These are phyloP conservation scores for Pichia sporocuriosa DNA, from an alignment of 805 yeast genomes.

Conservation along the genomic window DNA sequence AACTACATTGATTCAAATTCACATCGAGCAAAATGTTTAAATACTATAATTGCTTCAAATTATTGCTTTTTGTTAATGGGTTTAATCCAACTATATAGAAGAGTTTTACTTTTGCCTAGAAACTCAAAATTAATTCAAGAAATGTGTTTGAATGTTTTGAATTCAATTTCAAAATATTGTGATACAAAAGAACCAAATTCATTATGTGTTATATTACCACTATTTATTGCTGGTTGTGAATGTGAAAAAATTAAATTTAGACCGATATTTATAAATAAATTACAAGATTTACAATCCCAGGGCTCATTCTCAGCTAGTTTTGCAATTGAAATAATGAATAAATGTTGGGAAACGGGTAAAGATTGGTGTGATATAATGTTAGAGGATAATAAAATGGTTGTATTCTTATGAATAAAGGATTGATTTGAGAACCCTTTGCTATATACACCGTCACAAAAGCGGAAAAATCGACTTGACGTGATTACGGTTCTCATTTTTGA, in stretches of 20 bases:
- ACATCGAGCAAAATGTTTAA: conserved; percentile 14
- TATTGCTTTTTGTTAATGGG: conserved; percentile 47
- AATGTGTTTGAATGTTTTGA: conserved; percentile 36
- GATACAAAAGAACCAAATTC: conserved; percentile 45
- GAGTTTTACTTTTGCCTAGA: conserved; percentile 45
- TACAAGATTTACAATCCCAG: conserved; percentile 35
- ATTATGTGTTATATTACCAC: conserved; percentile 47
- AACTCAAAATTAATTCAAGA: conserved; percentile 42
- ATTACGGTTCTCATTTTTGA: no score
- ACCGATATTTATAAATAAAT: conserved; percentile 33
- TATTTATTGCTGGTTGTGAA: conserved; percentile 57
- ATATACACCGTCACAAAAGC: no score
- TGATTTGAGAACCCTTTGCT: no score
- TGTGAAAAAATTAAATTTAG: conserved; percentile 33
- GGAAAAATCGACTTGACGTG: no score
- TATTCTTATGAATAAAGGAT: conserved; percentile 39
- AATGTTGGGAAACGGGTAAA: conserved; percentile 48
- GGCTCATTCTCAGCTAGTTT: conserved; percentile 32
- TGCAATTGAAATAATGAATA: conserved; percentile 36
- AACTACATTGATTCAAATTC: conserved; percentile 7
- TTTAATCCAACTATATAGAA: conserved; percentile 47
- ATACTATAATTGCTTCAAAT: conserved; percentile 40
- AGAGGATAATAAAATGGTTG: conserved; percentile 36
- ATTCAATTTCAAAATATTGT: conserved; percentile 33
- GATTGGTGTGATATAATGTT: conserved; percentile 47